Percentiles rank a stretch among this genome's conserved stretches.
Conservation (phyloP, 352 stramenopile genomes). For the Thalassiosira ordinaria region DNA sequence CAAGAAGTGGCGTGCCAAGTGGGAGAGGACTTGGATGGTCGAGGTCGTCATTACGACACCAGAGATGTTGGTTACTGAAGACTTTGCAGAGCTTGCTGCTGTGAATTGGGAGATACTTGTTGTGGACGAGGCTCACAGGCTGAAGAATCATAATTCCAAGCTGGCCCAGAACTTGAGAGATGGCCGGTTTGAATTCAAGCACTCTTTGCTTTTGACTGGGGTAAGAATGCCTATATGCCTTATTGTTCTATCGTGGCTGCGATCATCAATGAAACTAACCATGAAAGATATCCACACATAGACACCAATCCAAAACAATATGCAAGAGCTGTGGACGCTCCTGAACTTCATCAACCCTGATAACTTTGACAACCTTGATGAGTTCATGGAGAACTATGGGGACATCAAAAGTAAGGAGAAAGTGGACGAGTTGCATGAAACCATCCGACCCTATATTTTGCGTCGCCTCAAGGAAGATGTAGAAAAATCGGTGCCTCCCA, state of each 20-base stretch:
- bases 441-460: constrained; percentile 95
- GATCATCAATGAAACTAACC: too few species aligned
- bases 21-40: constrained; percentile 88
- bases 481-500: constrained; percentile 90
- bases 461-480: constrained; percentile 98
- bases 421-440: constrained; percentile 91
- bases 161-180: constrained; percentile 80
- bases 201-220: constrained; percentile 93
- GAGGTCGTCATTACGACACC: constrained; percentile 98
- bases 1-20: constrained; percentile 57
- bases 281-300: not conserved
- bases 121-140: constrained; percentile 96
- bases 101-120: constrained; percentile 97
- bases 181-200: constrained; percentile 81
- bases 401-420: constrained; percentile 88
- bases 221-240: constrained; percentile 4
- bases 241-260: too few species aligned
- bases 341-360: constrained; percentile 98
- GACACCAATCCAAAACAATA: constrained; percentile 93
- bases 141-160: constrained; percentile 94
- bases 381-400: constrained; percentile 96
- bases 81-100: constrained; percentile 87
- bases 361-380: constrained; percentile 90
- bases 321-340: constrained; percentile 99
- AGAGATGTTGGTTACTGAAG: constrained; percentile 94